Evolutionary conservation across 2,329 filamentous ascomycete species (phyloP), one percentile per base, ranked within the genome.

Genomic region (Verticillium zaregamsianum): DNA sequence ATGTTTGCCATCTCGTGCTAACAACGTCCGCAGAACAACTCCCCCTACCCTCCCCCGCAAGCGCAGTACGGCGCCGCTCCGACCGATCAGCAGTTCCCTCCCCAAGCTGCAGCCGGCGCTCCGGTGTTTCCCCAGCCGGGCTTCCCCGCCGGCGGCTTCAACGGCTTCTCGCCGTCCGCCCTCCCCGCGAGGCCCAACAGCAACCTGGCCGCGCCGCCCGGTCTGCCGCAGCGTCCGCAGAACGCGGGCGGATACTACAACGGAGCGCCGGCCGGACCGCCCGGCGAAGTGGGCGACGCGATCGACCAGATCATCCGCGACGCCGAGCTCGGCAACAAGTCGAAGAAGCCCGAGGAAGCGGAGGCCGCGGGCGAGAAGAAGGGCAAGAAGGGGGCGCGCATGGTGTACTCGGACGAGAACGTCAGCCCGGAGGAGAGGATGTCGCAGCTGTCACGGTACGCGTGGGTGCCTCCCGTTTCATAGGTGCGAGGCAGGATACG

Each of bases 381-480:
- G 70, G 76, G 76, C 20, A 89, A 90, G 82, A 85, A 87, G 72
- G 89, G 87, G 71, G 80, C 81, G 61, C 84, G 86, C 73, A 88
- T 97, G 84, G 82, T 96, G 33, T 97, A 95, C 78, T 88, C 88
- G 65, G 91, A 96, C 72, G 87, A 90, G 59, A 88, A 90, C 62
- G 79, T 88, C 70, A 95, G 91, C 70, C 91, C 92, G 2, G 93
- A 97, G 79, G 93, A 97, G 82, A 92, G 89, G 77, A 93, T 96
- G 91, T 90, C 92, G 32, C 78, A 80, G 71, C 79, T 95, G 78
- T 82, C 90, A 64, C 88, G 87, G 75, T 97, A 96, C 79, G 87
- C 88, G 69, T 90, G 86, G 74, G 79, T 80, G 70, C 84, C 83
- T 49, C 63, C 59, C 33, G 67, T 60, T 40, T 61, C 54, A 52